These are phyloP conservation scores for Fusarium miscanthi DNA, from an alignment of 2,329 filamentous ascomycete species.

Conservation along the genomic window DNA sequence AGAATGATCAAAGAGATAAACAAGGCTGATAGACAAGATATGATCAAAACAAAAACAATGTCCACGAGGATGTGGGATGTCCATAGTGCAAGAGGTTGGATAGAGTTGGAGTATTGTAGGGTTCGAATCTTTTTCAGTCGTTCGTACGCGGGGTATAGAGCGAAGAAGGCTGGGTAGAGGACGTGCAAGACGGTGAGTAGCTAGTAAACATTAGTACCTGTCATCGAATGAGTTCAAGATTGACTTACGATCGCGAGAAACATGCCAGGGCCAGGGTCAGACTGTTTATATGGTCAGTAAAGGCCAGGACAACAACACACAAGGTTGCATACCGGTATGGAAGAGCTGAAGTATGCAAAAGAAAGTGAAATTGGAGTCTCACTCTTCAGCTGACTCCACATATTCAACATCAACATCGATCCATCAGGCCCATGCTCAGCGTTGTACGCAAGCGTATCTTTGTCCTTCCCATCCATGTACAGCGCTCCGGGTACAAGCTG, in stretches of 20 bases:
- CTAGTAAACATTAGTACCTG: not conserved
- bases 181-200: conserved; percentile 6
- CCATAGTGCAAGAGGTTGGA: conserved; percentile 6
- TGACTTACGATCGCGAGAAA: not conserved
- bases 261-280: not conserved
- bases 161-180: conserved; percentile 10
- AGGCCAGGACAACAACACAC: rapidly evolving
- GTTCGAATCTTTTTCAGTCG: conserved; percentile 12
- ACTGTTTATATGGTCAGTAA: not conserved
- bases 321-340: not conserved
- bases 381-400: not conserved
- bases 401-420: not conserved
- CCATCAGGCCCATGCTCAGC: not conserved
- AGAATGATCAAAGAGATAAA: not conserved
- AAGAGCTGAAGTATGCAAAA: not conserved
- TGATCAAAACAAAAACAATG: not conserved
- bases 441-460: not conserved
- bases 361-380: not conserved
- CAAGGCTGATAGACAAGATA: not conserved
- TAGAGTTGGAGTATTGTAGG: conserved; percentile 15
- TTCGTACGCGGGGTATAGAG: conserved; percentile 11
- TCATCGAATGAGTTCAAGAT: rapidly evolving
- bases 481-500: not conserved
- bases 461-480: not conserved
- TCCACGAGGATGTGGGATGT: not conserved